Base-by-base conservation (phyloP, 495 filamentous ascomycete species). In the Immersiella caudata region DNA sequence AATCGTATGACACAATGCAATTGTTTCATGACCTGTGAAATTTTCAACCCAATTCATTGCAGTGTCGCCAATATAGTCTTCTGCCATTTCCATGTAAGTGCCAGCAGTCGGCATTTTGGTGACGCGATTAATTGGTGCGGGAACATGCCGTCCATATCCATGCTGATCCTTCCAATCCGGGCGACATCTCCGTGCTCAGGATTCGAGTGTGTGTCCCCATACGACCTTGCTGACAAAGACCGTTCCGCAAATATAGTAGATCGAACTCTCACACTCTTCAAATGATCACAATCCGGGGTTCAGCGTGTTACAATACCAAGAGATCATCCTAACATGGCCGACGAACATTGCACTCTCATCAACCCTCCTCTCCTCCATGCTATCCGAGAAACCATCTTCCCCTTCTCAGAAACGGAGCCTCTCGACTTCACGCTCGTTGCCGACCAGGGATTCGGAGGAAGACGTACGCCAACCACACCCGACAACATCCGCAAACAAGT, bases 391-490 rank as follows among this genome's bases (percentile, higher is more conserved):
- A 18, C 22, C 25, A 61, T 68, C 40, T 21, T 72, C 4, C 70
- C 70, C 26, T 70, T 68, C 62, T 12, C 26, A 2, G 57, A 58
- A 40, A 14, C 33, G 9, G 49, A 26, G 6, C 60, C 60, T 1
- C 64, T 72, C 65, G 62, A 72, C 51, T 70, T 72, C 58, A 49
- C 65, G 61, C 0, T 59, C 20, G 56, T 68, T 25, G 62, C 67
- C 46, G 64, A 58, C 62, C 67, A 67, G 36, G 65, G 67, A 52
- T 55, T 72, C 35, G 57, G 56, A 6, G 65, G 69, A 22, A 12
- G 20, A 26, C 54, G 40, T 2, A 6, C 68, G 40, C 36, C 52
- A 29, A 50, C 60, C 6, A 20, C 57, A 6, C 56, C 56, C 1
- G 21, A 27, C 24, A 33, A 2, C 4, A 22, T 68, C 18, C 21